Evolutionary conservation across 106 monocot species (phyloP).

Genomic region (Allium fistulosum): DNA sequence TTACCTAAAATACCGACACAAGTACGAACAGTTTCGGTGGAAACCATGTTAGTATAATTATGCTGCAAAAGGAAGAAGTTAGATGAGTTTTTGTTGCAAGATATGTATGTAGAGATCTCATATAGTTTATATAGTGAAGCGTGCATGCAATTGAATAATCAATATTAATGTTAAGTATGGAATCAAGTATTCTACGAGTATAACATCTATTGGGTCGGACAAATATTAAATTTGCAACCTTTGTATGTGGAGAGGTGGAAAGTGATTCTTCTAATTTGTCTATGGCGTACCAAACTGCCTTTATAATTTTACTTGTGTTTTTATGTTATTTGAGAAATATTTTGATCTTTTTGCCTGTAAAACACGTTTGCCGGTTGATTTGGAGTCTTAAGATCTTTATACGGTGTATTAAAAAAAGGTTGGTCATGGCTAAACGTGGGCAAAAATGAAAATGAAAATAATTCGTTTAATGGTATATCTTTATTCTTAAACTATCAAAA

Average conservation of each 20-base stretch:
- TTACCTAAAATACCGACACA: conserved; percentile 63
- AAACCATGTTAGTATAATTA: conserved; percentile 48
- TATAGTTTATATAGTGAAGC: neutral
- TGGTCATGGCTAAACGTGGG: too few species aligned
- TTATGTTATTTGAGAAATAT: too few species aligned
- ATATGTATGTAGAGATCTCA: neutral
- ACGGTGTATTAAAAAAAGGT: too few species aligned
- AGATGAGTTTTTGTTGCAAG: neutral
- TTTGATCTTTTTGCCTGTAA: too few species aligned
- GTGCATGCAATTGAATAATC: neutral
- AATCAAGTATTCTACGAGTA: neutral
- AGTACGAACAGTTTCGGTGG: conserved; percentile 43
- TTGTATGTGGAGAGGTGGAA: neutral
- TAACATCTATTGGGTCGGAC: neutral
- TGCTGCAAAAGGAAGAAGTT: neutral
- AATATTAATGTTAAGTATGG: neutral
- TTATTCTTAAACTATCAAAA: too few species aligned
- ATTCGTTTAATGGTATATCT: too few species aligned
- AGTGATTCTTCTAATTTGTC: neutral
- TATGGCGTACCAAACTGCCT: too few species aligned
- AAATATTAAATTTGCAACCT: neutral
- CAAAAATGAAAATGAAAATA: too few species aligned
- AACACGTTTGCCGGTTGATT: too few species aligned
- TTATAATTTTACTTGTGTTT: too few species aligned
- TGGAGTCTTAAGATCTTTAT: too few species aligned